A percentile compares a stretch with the other conserved stretches of the same genome.
Evolutionary conservation across 306 rosid genomes (phyloP).

Genomic region (Dryas octopetala): DNA sequence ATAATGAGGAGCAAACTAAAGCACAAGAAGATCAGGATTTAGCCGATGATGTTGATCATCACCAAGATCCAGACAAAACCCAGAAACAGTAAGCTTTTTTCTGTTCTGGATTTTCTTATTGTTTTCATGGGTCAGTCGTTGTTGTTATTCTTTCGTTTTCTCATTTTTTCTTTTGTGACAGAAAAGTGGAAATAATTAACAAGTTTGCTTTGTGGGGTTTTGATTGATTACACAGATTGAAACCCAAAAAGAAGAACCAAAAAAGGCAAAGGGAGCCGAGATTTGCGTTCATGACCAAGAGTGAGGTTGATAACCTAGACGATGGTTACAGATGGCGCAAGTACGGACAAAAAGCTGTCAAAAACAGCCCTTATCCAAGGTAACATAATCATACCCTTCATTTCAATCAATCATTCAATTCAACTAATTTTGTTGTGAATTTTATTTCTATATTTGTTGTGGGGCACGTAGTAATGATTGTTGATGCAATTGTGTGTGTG

Average conservation of each 20-base stretch:
- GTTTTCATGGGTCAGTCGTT: background rate
- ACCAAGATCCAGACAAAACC: constrained; percentile 51
- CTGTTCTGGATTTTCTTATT: background rate
- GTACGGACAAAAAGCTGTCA: constrained; percentile 95
- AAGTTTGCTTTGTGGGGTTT: constrained; percentile 18
- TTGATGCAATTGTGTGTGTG: background rate
- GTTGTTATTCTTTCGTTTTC: constrained; percentile 14
- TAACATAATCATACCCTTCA: constrained; percentile 10
- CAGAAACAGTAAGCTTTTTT: constrained; percentile 55
- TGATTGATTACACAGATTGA: constrained; percentile 42
- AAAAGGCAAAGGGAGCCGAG: constrained; percentile 68
- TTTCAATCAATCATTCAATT: background rate
- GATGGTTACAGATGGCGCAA: constrained; percentile 95
- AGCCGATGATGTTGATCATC: constrained; percentile 18
- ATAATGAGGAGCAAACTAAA: constrained; percentile 20
- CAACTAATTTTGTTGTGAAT: background rate
- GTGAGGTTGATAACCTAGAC: constrained; percentile 82
- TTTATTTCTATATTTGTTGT: constrained; percentile 7
- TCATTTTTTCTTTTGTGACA: background rate
- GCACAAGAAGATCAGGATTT: constrained; percentile 20
- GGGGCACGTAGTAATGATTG: constrained; percentile 6
- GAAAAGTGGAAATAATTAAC: background rate
- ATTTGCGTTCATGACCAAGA: constrained; percentile 85
- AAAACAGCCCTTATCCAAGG: constrained; percentile 98
- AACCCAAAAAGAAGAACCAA: constrained; percentile 71